phyloP scores from a whole-genome alignment of 2,329 filamentous ascomycete genomes.

The Fusarium drepaniforme region DNA sequence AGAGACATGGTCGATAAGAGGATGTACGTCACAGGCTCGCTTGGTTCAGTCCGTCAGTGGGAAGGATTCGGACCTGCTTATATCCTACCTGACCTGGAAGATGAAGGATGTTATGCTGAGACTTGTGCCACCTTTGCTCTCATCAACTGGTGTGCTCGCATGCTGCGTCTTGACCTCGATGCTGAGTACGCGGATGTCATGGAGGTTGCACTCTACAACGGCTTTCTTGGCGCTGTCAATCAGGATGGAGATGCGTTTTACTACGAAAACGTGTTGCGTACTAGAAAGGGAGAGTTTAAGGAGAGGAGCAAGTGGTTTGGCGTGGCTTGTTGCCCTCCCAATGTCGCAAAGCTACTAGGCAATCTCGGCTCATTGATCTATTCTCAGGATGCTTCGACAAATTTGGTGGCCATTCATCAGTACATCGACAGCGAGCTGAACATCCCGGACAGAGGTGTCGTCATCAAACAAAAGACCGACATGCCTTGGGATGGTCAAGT shows the following conservation, averaged over 20 bases:
- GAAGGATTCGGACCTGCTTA: constrained; percentile 10
- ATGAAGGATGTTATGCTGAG: constrained; percentile 10
- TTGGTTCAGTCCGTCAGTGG: constrained; percentile 7
- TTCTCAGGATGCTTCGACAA: not conserved
- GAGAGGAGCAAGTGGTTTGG: constrained; percentile 18
- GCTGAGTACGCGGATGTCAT: constrained; percentile 8
- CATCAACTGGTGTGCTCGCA: constrained; percentile 3
- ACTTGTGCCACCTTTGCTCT: constrained; percentile 10
- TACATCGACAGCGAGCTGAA: not conserved
- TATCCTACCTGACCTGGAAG: not conserved
- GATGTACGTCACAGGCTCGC: constrained; percentile 5
- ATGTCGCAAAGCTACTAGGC: not conserved
- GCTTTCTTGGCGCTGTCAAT: constrained; percentile 3
- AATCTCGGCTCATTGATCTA: not conserved
- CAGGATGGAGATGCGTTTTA: not conserved
- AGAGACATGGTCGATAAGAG: constrained; percentile 11
- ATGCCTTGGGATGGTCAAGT: constrained; percentile 3
- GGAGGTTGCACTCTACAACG: constrained; percentile 7
- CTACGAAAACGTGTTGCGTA: constrained; percentile 5
- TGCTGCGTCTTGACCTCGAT: constrained; percentile 3
- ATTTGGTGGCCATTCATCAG: not conserved
- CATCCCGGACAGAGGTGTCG: not conserved
- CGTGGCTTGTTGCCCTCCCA: constrained; percentile 12
- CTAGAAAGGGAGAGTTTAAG: not conserved
- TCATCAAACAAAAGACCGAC: not conserved